Percentiles rank a stretch among this genome's conserved stretches.
phyloP scores from a whole-genome alignment of 2,329 filamentous ascomycete species.

The Biscogniauxia sp. region DNA sequence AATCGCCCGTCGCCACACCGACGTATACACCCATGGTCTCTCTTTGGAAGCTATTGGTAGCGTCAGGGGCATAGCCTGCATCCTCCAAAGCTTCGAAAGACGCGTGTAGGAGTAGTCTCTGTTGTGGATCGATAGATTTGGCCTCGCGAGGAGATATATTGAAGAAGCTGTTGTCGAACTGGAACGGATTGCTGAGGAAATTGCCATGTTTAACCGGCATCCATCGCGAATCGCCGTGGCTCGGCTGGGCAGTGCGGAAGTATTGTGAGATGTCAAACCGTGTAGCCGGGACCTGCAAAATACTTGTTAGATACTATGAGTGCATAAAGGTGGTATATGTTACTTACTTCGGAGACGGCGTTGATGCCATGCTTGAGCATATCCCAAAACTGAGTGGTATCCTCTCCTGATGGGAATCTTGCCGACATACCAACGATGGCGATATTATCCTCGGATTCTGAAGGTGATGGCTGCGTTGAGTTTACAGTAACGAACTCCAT shows the following conservation, averaged over 20 bases:
- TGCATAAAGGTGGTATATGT: neutral
- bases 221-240: neutral
- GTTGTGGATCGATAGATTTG: constrained; percentile 22
- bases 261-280: constrained; percentile 11
- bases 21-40: constrained; percentile 32
- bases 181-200: constrained; percentile 15
- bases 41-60: constrained; percentile 17
- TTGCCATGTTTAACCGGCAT: constrained; percentile 10
- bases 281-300: constrained; percentile 10
- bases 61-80: constrained; percentile 25
- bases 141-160: constrained; percentile 21
- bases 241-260: neutral
- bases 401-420: constrained; percentile 11
- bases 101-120: constrained; percentile 18
- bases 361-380: constrained; percentile 11
- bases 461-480: neutral
- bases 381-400: constrained; percentile 10
- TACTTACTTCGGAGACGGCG: constrained; percentile 10
- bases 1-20: constrained; percentile 29
- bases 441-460: constrained; percentile 6
- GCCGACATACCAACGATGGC: constrained; percentile 16
- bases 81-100: constrained; percentile 20
- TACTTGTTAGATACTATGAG: neutral
- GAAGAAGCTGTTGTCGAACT: constrained; percentile 19
- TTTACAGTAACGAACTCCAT: neutral